These are phyloP conservation scores for Saccharomyces eubayanus DNA, from an alignment of 805 yeast genomes.

Conservation along the genomic window DNA sequence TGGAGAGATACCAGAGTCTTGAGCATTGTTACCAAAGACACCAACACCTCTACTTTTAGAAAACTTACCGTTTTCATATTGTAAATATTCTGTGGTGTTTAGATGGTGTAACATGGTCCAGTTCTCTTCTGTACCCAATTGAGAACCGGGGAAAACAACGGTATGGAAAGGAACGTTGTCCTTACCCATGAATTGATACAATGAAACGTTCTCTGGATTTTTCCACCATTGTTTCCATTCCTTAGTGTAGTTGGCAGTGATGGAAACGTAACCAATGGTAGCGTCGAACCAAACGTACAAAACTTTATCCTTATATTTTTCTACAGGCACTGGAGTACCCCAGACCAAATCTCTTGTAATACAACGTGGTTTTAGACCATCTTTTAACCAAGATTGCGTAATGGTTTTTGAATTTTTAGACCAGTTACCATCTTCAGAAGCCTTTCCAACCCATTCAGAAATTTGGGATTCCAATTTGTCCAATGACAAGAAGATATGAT, in stretches of 20 bases:
- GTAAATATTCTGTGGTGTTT: slow-evolving; percentile 91
- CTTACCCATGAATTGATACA: slow-evolving; percentile 98
- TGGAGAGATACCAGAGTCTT: slow-evolving; percentile 82
- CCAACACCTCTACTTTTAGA: slow-evolving; percentile 97
- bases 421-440: slow-evolving; percentile 76
- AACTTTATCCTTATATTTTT: slow-evolving; percentile 79
- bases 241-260: slow-evolving; percentile 83
- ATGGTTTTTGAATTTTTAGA: slow-evolving; percentile 83
- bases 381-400: slow-evolving; percentile 88
- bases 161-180: slow-evolving; percentile 99
- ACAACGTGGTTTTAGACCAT: slow-evolving; percentile 88
- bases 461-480: slow-evolving; percentile 77
- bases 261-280: slow-evolving; percentile 90
- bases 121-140: slow-evolving; percentile 74
- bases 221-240: slow-evolving; percentile 92
- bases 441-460: slow-evolving; percentile 59
- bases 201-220: slow-evolving; percentile 76
- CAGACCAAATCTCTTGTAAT: slow-evolving; percentile 94
- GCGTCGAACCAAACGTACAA: slow-evolving; percentile 99
- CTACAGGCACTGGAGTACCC: slow-evolving; percentile 97
- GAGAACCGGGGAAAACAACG: slow-evolving; percentile 92
- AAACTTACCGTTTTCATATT: slow-evolving; percentile 96
- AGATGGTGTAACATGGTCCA: slow-evolving; percentile 92
- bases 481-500: slow-evolving; percentile 75
- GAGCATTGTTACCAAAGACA: slow-evolving; percentile 95